Evolutionary conservation across 2,329 filamentous ascomycete species (phyloP), one percentile per base, ranked within the genome.

Genomic region (Pseudogymnoascus sp.): DNA sequence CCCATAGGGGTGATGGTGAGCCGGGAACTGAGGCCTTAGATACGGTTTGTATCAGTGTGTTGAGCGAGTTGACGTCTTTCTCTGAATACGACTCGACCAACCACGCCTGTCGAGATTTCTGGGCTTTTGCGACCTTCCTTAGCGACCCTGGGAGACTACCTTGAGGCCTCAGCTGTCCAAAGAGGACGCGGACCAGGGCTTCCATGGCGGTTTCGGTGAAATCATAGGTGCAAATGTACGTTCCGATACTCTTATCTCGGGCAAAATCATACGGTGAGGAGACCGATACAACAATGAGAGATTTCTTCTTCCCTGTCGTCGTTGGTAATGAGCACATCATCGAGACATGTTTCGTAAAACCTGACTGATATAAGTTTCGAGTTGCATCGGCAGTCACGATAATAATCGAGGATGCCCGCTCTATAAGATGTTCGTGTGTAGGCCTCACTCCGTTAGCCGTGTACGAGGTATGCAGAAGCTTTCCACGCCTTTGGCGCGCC

Each of bases 261-360:
- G 91, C 92, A 72, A 97, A 97, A 73, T 97, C 93, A 73, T 97
- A 97, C 0, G 93, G 93, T 0, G 92, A 97, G 74, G 92, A 96
- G 67, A 96, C 92, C 0, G 93, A 89, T 6, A 97, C 88, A 3
- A 97, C 93, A 25, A 97, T 87, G 37, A 97, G 77, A 0, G 92
- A 90, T 75, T 96, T 97, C 73, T 94, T 90, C 71, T 92, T 89
- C 1, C 89, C 89, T 12, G 83, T 83, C 5, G 87, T 85, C 5
- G 86, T 84, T 62, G 91, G 82, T 84, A 92, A 88, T 21, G 89
- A 90, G 75, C 92, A 97, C 75, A 97, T 93, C 88, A 96, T 94
- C 10, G 92, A 88, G 7, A 97, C 90, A 67, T 97, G 93, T 72
- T 97, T 97, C 1, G 93, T 93, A 72, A 97, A 97, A 0, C 92